Base-by-base conservation (phyloP, 2,329 filamentous ascomycete genomes). In the Ceratocystis cacaofunesta region DNA sequence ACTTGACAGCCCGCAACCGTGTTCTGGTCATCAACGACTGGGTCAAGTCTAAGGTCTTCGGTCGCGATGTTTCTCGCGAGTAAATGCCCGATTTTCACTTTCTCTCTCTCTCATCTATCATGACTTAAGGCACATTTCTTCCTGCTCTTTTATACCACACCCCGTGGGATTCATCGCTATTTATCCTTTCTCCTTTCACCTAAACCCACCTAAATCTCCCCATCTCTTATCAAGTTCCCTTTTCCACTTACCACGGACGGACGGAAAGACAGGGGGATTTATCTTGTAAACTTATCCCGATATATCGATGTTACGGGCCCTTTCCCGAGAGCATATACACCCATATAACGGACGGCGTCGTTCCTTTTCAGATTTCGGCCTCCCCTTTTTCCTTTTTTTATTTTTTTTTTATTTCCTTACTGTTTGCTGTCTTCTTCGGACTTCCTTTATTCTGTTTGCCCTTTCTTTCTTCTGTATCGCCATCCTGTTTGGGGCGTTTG, bases 41-140 rank as follows among this genome's bases (percentile, higher is more conserved):
- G 94, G 76, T 92, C 75, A 99, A 99, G 83, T 91, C 92, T 71
- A 95, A 95, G 80, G 79, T 94, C 68, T 99, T 99, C 73, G 94
- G 94, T 68, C 91, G 94, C 75, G 94, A 99, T 73, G 90, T 97
- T 63, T 92, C 89, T 57, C 83, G 89, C 72, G 89, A 92, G 78
- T 92, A 85, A 74, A 44, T 61, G n/a, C 8, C 10, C 17, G 36
- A 30, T 17, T 15, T 57, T 63, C n/a, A 48, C 17, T 28, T 28
- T 25, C 7, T 25, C 28, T 25, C 28, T 25, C 19, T 19, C 19
- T 5, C 22, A 25, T 22, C 5, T 48, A 48, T 10, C 19, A n/a
- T 48, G 44, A 17, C 17, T 19, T 17, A 2, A 5, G 6, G 44
- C 17, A 10, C 44, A 3, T 19, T 48, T 4, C 4, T 48, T 19